Base-by-base conservation (phyloP, 257 asterid genomes). In the Verbena officinalis region DNA sequence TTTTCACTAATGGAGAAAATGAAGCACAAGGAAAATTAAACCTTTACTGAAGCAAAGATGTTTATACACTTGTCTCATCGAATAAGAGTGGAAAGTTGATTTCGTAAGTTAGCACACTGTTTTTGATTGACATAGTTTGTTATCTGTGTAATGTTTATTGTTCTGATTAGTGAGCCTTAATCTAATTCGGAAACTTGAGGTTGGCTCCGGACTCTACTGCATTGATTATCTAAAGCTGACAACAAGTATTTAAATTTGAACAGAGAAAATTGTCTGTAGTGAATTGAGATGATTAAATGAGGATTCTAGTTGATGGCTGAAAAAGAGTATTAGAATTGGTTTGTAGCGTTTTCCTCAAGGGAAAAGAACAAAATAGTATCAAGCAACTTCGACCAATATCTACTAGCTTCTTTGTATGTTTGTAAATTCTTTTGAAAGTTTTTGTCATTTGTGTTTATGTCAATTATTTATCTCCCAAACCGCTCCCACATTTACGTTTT, bases 131-230 rank as follows among this genome's bases (percentile, higher is more conserved):
- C 15, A 24, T 57, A 4, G 5, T 20, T 33, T 68, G 40, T 33
- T 22, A n/a, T 44, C 31, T 46, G 38, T 36, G 8, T 21, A 23
- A 11, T 65, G 12, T 10, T 36, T 20, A 7, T 51, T 2, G 52
- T 23, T 52, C 13, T 55, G 44, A 20, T 40, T 9, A 17, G 9
- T 39, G 53, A 20, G 9, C 36, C 21, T 65, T 40, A 54, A 44
- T 54, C 46, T 34, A 14, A 12, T 40, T 33, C n/a, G 43, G 55
- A 58, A 49, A 13, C 46, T 51, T 40, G 70, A 57, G 60, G 39
- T 12, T 24, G 42, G 48, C 14, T 52, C 44, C 46, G 46, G 50
- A 68, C 38, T 11, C 22, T 12, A 49, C 27, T 11, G 1, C 6
- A 9, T 50, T 34, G 14, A 20, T 44, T 46, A 0, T 43, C 1